phyloP scores from a whole-genome alignment of 352 stramenopile genomes.

The Pythium phragmitis region DNA sequence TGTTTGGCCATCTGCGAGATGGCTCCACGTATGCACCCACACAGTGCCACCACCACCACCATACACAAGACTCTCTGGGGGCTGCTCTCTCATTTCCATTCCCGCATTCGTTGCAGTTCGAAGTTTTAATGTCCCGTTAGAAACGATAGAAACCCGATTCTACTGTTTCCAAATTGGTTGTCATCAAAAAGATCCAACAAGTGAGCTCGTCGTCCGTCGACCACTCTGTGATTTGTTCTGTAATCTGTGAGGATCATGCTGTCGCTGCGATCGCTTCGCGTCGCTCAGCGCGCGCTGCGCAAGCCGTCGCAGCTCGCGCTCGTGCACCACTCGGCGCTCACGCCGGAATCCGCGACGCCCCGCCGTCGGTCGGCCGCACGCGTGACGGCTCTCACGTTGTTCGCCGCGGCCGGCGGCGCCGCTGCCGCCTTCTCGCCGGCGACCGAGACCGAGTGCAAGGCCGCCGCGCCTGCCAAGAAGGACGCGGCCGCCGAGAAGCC shows the following conservation, averaged over 20 bases:
- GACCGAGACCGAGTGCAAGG: slow-evolving; percentile 19
- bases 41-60: neutral
- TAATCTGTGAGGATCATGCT: slow-evolving; percentile 11
- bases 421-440: slow-evolving; percentile 21
- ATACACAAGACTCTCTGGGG: neutral
- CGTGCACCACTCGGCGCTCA: slow-evolving; percentile 8
- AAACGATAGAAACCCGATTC: neutral
- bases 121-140: neutral
- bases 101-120: neutral
- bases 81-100: neutral
- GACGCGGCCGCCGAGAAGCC: slow-evolving; percentile 9
- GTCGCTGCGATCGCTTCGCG: slow-evolving; percentile 15
- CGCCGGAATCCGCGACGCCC: neutral
- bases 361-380: neutral
- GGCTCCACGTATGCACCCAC: slow-evolving; percentile 3
- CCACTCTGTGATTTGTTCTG: slow-evolving; percentile 1
- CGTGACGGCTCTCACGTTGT: slow-evolving; percentile 4
- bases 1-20: slow-evolving; percentile 18
- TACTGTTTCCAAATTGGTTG: neutral
- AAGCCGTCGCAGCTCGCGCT: slow-evolving; percentile 19
- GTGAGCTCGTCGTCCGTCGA: slow-evolving; percentile 1
- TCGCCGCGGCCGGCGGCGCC: slow-evolving; percentile 6
- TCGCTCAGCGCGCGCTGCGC: slow-evolving; percentile 22
- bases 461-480: slow-evolving; percentile 8
- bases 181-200: neutral